phyloP scores from a whole-genome alignment of 2,329 filamentous ascomycete genomes.

The Dothiorella sarmentorum region DNA sequence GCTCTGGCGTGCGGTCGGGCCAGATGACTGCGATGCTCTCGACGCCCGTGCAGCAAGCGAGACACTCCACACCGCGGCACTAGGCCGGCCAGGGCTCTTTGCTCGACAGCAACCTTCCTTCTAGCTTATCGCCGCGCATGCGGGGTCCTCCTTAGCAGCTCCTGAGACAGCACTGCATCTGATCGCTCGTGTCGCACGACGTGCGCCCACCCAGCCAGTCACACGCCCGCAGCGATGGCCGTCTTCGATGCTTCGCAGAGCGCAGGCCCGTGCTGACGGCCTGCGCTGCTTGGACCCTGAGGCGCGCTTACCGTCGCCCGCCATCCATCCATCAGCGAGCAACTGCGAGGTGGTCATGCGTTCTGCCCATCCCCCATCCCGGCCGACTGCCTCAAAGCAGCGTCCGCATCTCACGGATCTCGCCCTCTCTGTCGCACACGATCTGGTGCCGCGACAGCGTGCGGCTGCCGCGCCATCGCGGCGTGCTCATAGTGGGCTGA shows the following conservation, averaged over 20 bases:
- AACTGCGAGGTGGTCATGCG: constrained; percentile 1
- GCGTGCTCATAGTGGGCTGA: neutral
- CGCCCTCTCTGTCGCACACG: constrained; percentile 2
- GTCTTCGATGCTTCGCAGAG: neutral
- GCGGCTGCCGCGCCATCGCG: constrained; percentile 3
- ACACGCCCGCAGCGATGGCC: constrained; percentile 12
- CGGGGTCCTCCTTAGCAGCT: constrained; percentile 8
- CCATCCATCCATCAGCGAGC: neutral
- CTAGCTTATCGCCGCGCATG: constrained; percentile 14
- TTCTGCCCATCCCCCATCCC: constrained; percentile 1
- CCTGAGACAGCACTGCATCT: constrained; percentile 14
- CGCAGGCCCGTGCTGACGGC: constrained; percentile 9
- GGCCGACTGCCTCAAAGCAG: neutral
- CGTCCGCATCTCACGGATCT: constrained; percentile 6
- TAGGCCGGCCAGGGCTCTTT: neutral
- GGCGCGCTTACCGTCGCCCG: constrained; percentile 6
- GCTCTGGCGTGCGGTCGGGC: neutral
- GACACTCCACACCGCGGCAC: constrained; percentile 11
- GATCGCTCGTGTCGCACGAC: constrained; percentile 15
- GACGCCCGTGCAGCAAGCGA: constrained; percentile 13
- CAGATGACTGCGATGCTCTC: neutral
- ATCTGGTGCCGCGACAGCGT: neutral
- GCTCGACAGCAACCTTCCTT: constrained; percentile 8
- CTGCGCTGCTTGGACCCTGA: constrained; percentile 14
- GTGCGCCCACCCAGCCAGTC: constrained; percentile 7